Conservation (phyloP, 345 rosid species). For the Corymbia maculata region DNA sequence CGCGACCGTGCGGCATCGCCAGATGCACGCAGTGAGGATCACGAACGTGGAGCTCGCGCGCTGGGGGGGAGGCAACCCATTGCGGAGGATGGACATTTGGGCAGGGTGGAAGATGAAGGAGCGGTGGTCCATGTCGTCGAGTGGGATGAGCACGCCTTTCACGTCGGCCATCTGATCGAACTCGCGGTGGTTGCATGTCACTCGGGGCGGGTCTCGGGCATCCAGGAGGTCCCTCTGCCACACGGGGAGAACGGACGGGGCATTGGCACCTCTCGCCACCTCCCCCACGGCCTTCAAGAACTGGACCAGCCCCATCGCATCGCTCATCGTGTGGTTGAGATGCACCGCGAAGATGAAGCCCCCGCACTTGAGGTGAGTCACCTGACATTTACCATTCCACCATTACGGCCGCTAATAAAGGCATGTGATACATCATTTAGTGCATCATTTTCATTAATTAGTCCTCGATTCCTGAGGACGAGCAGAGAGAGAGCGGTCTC, state of each 20-base stretch:
- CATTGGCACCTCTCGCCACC: constrained; percentile 20
- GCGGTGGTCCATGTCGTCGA: neutral
- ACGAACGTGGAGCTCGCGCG: neutral
- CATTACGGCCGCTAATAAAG: no score
- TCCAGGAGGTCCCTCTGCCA: constrained; percentile 39
- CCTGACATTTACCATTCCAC: neutral
- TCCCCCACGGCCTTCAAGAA: constrained; percentile 7
- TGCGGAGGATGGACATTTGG: neutral
- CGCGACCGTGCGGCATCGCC: constrained; percentile 16
- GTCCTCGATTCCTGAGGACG: neutral
- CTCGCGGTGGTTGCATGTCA: neutral
- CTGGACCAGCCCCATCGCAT: neutral
- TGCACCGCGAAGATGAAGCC: neutral
- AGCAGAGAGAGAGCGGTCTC: no score
- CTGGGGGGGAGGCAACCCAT: neutral
- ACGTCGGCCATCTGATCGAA: neutral
- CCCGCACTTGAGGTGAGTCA: constrained; percentile 8
- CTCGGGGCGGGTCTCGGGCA: constrained; percentile 7
- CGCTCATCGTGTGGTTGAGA: constrained; percentile 1
- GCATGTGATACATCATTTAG: no score
- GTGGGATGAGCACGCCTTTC: neutral
- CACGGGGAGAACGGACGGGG: constrained; percentile 26
- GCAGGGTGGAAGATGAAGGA: constrained; percentile 7
- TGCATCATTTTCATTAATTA: neutral
- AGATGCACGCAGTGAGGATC: constrained; percentile 2